phyloP scores from a whole-genome alignment of 1,284 basidiomycete species.

The Xerocomus cyaneibrunnescens region DNA sequence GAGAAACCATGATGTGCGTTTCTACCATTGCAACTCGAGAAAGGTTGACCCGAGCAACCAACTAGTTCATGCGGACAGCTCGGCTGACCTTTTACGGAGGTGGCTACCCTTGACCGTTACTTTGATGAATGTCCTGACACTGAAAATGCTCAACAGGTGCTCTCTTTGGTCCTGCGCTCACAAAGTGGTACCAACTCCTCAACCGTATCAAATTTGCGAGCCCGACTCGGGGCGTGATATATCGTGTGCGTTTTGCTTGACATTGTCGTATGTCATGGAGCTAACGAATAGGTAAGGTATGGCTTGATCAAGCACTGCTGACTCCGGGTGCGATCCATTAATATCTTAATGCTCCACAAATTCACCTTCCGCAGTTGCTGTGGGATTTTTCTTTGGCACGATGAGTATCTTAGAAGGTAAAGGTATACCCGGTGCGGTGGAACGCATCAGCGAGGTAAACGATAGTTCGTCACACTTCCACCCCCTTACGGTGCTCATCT shows the following conservation, averaged over 20 bases:
- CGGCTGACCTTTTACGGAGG: conserved; percentile 76
- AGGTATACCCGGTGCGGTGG: conserved; percentile 50
- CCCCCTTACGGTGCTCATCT: background rate
- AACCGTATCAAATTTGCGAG: conserved; percentile 61
- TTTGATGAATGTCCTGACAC: conserved; percentile 3
- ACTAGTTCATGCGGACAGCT: conserved; percentile 66
- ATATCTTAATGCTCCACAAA: background rate
- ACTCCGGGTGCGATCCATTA: conserved; percentile 50
- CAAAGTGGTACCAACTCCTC: conserved; percentile 69
- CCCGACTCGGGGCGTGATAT: conserved; percentile 55
- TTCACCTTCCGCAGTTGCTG: conserved; percentile 45
- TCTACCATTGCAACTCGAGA: background rate
- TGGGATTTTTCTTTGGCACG: conserved; percentile 71
- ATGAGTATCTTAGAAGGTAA: conserved; percentile 77
- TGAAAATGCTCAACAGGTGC: conserved; percentile 43
- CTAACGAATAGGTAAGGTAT: conserved; percentile 48
- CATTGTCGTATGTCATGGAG: background rate
- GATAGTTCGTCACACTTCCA: background rate
- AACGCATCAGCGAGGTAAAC: conserved; percentile 56
- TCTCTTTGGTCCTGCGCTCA: conserved; percentile 70
- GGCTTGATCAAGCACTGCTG: conserved; percentile 70
- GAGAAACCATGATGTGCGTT: conserved; percentile 64
- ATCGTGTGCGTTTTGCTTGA: conserved; percentile 46
- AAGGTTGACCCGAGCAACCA: background rate
- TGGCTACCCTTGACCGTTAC: conserved; percentile 22